Percentiles rank a stretch among this genome's conserved stretches.
Evolutionary conservation across 805 yeast genomes (phyloP).

Genomic region (Starmera amethionina): DNA sequence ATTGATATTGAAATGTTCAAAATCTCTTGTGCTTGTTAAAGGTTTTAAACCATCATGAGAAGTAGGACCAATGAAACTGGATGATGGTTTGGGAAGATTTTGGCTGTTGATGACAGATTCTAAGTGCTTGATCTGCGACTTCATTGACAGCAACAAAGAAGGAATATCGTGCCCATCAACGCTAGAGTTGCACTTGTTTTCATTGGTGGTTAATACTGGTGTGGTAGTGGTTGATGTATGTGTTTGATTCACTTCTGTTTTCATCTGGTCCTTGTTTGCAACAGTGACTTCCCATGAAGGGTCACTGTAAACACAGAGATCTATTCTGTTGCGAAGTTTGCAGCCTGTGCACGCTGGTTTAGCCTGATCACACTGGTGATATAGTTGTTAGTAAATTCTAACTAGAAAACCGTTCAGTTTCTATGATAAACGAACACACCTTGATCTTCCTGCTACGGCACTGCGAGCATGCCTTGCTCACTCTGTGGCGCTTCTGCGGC

Average conservation of each 20-base stretch:
- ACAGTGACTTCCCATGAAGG: slow-evolving; percentile 11
- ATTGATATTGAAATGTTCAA: not conserved
- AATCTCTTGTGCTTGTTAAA: not conserved
- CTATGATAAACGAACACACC: not conserved
- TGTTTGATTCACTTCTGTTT: too few species aligned
- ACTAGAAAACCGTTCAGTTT: too few species aligned
- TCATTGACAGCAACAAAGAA: too few species aligned
- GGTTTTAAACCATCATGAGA: not conserved
- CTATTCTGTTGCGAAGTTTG: slow-evolving; percentile 7
- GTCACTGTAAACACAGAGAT: slow-evolving; percentile 13
- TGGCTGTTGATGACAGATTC: too few species aligned
- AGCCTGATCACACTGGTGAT: slow-evolving; percentile 11
- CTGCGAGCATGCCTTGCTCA: slow-evolving; percentile 14
- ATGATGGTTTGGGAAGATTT: not conserved
- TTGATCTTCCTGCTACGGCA: slow-evolving; percentile 19
- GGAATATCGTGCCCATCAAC: too few species aligned
- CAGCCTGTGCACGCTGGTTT: slow-evolving; percentile 17
- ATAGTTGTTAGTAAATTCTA: not conserved
- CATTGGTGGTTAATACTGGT: too few species aligned
- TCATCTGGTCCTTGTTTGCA: not conserved
- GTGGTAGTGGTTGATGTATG: too few species aligned
- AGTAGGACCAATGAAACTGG: not conserved
- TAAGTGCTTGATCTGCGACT: too few species aligned
- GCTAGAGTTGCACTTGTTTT: too few species aligned
- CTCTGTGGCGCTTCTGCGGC: slow-evolving; percentile 11